Evolutionary conservation across 371 early-diverging fungal genomes (phyloP).

Genomic region (Fennellomyces sp.): DNA sequence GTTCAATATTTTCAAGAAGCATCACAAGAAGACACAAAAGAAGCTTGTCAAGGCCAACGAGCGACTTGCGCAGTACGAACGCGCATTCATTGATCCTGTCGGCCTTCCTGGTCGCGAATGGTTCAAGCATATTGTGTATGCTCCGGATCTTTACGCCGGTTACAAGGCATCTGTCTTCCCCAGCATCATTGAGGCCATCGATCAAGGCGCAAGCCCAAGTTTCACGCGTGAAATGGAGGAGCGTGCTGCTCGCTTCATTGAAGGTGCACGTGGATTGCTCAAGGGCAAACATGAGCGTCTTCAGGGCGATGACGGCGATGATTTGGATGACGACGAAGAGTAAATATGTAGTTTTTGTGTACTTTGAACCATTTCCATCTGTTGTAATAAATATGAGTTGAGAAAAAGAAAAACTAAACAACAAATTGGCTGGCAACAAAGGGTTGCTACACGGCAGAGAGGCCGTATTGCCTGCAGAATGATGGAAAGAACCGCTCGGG

Average conservation of each 20-base stretch:
- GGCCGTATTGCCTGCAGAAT: too few relatives aligned
- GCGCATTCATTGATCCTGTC: slow-evolving; percentile 47
- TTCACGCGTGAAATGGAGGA: slow-evolving; percentile 24
- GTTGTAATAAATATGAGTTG: too few relatives aligned
- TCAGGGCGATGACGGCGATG: neutral
- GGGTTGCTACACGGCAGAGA: too few relatives aligned
- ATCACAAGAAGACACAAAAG: slow-evolving; percentile 13
- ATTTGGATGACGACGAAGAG: slow-evolving; percentile 12
- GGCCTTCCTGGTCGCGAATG: slow-evolving; percentile 57
- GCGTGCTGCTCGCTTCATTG: slow-evolving; percentile 17
- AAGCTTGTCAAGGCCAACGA: slow-evolving; percentile 36
- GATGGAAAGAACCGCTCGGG: too few relatives aligned
- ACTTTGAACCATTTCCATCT: too few relatives aligned
- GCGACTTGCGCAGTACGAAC: slow-evolving; percentile 43
- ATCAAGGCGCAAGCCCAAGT: slow-evolving; percentile 24
- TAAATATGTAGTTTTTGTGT: too few relatives aligned
- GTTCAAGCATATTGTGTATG: slow-evolving; percentile 57
- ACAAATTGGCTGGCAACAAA: too few relatives aligned
- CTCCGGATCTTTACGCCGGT: slow-evolving; percentile 47
- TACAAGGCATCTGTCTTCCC: slow-evolving; percentile 43
- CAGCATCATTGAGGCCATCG: slow-evolving; percentile 40
- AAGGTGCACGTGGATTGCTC: slow-evolving; percentile 11
- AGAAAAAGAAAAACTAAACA: too few relatives aligned
- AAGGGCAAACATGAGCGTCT: slow-evolving; percentile 10
- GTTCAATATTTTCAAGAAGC: neutral